These are phyloP conservation scores for Aspergillus arachidicola DNA, from an alignment of 2,329 filamentous ascomycete genomes.

Conservation along the genomic window DNA sequence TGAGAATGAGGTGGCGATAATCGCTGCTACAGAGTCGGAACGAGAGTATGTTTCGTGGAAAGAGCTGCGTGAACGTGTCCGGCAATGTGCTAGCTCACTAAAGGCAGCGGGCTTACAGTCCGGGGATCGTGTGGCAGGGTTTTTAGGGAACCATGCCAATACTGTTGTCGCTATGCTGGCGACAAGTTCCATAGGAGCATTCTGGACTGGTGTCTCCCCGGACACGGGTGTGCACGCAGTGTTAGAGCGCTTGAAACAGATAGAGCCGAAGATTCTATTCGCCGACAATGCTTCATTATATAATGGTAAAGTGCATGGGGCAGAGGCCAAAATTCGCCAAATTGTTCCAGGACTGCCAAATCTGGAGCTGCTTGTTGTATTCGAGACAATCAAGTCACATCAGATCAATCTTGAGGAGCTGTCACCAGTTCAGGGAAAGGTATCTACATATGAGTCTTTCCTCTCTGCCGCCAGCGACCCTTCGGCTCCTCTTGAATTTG, in stretches of 20 bases:
- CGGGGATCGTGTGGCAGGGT: constrained; percentile 68
- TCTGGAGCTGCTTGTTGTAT: constrained; percentile 72
- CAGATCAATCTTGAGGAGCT: constrained; percentile 39
- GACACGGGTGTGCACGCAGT: constrained; percentile 92
- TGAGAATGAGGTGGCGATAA: constrained; percentile 68
- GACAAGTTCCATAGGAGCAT: constrained; percentile 76
- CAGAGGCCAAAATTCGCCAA: constrained; percentile 75
- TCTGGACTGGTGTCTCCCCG: constrained; percentile 92
- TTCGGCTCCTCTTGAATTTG: constrained; percentile 61
- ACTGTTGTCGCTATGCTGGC: constrained; percentile 87
- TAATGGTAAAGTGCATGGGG: constrained; percentile 87
- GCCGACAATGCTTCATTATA: constrained; percentile 87
- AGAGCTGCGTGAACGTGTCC: constrained; percentile 76
- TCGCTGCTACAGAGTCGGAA: constrained; percentile 76
- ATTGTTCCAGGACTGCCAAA: constrained; percentile 69
- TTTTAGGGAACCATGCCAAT: constrained; percentile 87
- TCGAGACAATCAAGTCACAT: constrained; percentile 62
- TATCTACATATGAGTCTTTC: constrained; percentile 49
- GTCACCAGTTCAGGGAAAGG: constrained; percentile 39
- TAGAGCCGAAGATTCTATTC: constrained; percentile 79
- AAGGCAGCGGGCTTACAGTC: constrained; percentile 64
- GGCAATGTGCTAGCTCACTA: constrained; percentile 71
- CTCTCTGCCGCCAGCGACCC: constrained; percentile 44
- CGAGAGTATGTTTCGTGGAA: constrained; percentile 73
- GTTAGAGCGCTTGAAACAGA: constrained; percentile 82